These are phyloP conservation scores for Cercophora sp. DNA, from an alignment of 495 filamentous ascomycete genomes.

Conservation along the genomic window DNA sequence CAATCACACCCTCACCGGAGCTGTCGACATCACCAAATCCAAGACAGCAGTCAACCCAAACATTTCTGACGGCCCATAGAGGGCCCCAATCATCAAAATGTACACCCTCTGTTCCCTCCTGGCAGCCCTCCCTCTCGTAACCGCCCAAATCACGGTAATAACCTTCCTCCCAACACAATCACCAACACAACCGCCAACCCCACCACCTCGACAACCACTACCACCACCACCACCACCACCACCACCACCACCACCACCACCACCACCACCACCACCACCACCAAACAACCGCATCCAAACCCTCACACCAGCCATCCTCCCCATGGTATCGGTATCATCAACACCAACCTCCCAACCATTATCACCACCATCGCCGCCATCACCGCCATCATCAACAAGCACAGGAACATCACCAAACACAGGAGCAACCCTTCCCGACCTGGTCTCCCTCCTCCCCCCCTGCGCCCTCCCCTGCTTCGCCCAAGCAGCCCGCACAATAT, in stretches of 20 bases:
- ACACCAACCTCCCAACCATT: background rate
- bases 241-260: background rate
- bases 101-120: no score
- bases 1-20: no score
- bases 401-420: no score
- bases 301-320: background rate
- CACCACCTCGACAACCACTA: background rate
- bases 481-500: background rate
- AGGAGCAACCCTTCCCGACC: constrained; percentile 4
- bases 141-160: no score
- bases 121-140: no score
- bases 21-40: no score
- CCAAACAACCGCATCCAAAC: background rate
- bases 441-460: constrained; percentile 12
- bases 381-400: background rate
- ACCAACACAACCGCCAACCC: background rate
- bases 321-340: no score
- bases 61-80: no score
- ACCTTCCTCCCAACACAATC: background rate
- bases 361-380: background rate
- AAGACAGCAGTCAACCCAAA: no score
- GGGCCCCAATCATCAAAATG: no score
- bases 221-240: background rate
- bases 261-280: background rate
- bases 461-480: constrained; percentile 16